Base-by-base conservation (phyloP, 1,139 yeast species). In the Zygoascus sp. region DNA sequence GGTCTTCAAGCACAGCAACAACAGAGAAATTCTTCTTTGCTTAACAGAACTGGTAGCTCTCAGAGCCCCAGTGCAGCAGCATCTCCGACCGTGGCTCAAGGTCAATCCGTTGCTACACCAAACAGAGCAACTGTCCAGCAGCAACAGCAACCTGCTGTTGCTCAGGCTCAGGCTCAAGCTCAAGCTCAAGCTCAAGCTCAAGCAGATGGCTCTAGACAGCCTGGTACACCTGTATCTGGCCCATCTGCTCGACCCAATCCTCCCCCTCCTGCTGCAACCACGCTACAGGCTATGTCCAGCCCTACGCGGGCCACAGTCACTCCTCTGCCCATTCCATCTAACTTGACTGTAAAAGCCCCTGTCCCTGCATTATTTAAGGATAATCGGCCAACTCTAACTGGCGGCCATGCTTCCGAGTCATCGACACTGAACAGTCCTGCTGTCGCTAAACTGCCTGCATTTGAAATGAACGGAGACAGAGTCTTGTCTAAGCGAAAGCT, bases 401-500 rank as follows among this genome's bases (percentile, higher is more conserved):
- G 94, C 41, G 97, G 97, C n/a, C 77, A 80, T 44, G 89, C 96
- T 2, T 76, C 82, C 58, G 77, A 70, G 67, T 84, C 77, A 51
- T 77, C 77, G 46, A 80, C 76, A 36, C 74, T 76, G 64, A 81
- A 80, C 28, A 79, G 92, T 1, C 97, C 97, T 0, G 89, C 87
- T 0, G 65, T 83, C 49, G 72, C 81, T 37, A 82, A 80, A 53
- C 75, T 90, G 45, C 97, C 96, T 11, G 80, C 83, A 10, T 85
- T 83, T 64, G 97, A 88, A 59, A 72, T 87, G 55, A 86, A 84
- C 45, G 69, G 67, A 27, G 95, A 90, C 49, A 73, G 96, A 22
- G 94, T 90, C 2, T 72, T 92, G 58, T 85, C 95, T 28, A 92
- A 92, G 65, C 74, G 98, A 46, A 92, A 92, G 62, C 73, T 92